Evolutionary conservation across 2,329 filamentous ascomycete species (phyloP), one percentile per base, ranked within the genome.

Genomic region (Neofusicoccum parvum): DNA sequence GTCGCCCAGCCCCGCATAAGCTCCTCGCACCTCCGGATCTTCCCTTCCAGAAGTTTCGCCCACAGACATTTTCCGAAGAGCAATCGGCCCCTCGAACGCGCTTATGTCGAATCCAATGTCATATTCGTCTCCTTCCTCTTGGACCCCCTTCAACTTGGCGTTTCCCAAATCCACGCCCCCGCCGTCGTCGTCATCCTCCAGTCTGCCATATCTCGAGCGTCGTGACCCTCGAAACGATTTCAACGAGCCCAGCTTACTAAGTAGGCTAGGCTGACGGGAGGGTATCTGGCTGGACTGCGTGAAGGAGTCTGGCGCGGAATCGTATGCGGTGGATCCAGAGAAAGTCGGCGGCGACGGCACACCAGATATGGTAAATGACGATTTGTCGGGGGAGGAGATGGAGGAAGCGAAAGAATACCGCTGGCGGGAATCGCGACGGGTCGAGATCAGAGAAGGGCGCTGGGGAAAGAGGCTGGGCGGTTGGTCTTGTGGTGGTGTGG

Each of bases 401-500:
- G 43, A 65, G 9, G 49, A 48, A 7, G 43, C 49, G 23, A 48
- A 60, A 14, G 62, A 48, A 12, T 48, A 56, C 2, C 50, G 62
- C 69, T 23, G 74, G 70, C 11, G 70, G 48, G 51, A 75, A 68
- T 49, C 75, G 72, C 12, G 73, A 73, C 20, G 75, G 72, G 64
- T 72, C 69, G 70, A 71, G 23, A 70, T 62, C 20, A 75, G 75
- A 1, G 70, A 67, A 3, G 73, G 72, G 12, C 72, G 71, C 14
- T 75, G 76, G 14, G 74, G 76, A 51, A 77, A 78, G n/a, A 77
- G 69, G 63, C 75, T 74, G n/a, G 75, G 75, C 6, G 78, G 71
- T 53, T 73, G 71, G 51, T 74, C 71, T 20, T 75, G 77, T 3
- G 71, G 72, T 5, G 74, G 75, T 0, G 73, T 76, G 34, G 70